Conservation (phyloP, 1,284 basidiomycete genomes). For the Coniferiporia weirii region DNA sequence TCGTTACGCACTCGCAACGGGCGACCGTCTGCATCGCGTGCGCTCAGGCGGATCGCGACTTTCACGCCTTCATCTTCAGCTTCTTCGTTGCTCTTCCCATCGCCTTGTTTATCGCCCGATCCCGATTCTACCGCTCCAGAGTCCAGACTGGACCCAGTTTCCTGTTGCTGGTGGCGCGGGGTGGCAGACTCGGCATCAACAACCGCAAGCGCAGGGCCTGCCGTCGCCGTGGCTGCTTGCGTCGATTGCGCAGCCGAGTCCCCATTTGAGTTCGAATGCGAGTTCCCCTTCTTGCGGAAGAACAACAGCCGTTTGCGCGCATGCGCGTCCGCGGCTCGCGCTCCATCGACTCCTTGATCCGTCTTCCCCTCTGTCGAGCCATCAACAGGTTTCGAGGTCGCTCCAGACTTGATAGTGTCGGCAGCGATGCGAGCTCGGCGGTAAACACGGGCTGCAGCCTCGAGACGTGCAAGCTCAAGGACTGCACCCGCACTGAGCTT, state of each 20-base stretch:
- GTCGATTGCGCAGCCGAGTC: constrained; percentile 1
- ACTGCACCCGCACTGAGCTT: constrained; percentile 70
- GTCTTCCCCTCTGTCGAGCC: not conserved
- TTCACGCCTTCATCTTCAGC: constrained; percentile 59
- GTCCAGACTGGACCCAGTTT: not conserved
- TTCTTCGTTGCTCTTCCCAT: constrained; percentile 36
- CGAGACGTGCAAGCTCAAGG: constrained; percentile 66
- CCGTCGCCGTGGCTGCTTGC: constrained; percentile 19
- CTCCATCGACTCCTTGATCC: not conserved
- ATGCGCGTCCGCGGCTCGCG: not conserved
- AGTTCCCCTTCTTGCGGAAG: constrained; percentile 12
- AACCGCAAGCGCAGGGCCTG: constrained; percentile 65
- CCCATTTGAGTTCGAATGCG: not conserved
- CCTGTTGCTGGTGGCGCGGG: constrained; percentile 23
- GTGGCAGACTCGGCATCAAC: constrained; percentile 51
- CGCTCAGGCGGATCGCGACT: constrained; percentile 70
- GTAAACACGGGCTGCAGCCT: constrained; percentile 25
- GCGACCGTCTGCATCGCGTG: constrained; percentile 66
- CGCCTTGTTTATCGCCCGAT: constrained; percentile 36
- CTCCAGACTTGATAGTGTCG: constrained; percentile 11
- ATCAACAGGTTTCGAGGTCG: not conserved
- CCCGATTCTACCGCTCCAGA: constrained; percentile 25
- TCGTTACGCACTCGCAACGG: constrained; percentile 67
- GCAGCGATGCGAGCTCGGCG: constrained; percentile 20
- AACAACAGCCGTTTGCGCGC: constrained; percentile 8